A percentile compares a stretch with the other conserved stretches of the same genome.
These are phyloP conservation scores for Triglochin maritima DNA, from an alignment of 106 monocot genomes.

Conservation along the genomic window DNA sequence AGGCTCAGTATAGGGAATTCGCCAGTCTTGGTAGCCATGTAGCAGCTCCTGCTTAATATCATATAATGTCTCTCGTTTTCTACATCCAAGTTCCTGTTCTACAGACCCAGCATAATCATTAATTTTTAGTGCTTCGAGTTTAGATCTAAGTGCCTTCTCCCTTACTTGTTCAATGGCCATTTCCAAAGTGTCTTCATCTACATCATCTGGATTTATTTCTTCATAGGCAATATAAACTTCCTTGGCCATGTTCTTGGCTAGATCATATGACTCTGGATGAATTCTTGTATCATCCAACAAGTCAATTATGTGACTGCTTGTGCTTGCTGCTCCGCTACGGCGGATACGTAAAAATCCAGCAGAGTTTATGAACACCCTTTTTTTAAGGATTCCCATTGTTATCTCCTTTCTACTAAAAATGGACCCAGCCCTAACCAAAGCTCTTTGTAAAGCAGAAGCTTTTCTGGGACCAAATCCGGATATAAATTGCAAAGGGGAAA, in stretches of 20 bases:
- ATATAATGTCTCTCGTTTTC: slow-evolving; percentile 56
- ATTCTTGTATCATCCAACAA: slow-evolving; percentile 94
- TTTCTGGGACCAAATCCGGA: slow-evolving; percentile 89
- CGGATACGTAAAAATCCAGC: slow-evolving; percentile 83
- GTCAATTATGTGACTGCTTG: slow-evolving; percentile 68
- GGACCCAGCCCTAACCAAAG: slow-evolving; percentile 63
- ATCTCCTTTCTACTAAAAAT: slow-evolving; percentile 77
- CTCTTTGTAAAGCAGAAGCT: slow-evolving; percentile 74
- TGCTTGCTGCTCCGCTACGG: slow-evolving; percentile 56
- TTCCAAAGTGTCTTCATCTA: slow-evolving; percentile 82
- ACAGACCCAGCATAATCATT: slow-evolving; percentile 52
- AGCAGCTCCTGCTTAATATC: slow-evolving; percentile 84
- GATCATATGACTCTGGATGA: slow-evolving; percentile 92
- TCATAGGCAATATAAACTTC: slow-evolving; percentile 46
- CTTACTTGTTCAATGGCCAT: slow-evolving; percentile 89
- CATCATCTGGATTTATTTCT: slow-evolving; percentile 35
- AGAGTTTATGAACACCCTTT: slow-evolving; percentile 81
- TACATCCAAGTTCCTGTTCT: slow-evolving; percentile 12
- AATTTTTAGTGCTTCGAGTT: slow-evolving; percentile 45
- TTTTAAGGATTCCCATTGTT: slow-evolving; percentile 55
- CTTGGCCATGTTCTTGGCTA: slow-evolving; percentile 78
- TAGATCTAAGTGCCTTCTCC: slow-evolving; percentile 30
- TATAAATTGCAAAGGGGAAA: slow-evolving; percentile 83
- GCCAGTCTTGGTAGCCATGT: slow-evolving; percentile 77
- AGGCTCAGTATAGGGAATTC: slow-evolving; percentile 53